Base-by-base conservation (phyloP, 208 protist species). In the Leptomonas pyrrhocoris region DNA sequence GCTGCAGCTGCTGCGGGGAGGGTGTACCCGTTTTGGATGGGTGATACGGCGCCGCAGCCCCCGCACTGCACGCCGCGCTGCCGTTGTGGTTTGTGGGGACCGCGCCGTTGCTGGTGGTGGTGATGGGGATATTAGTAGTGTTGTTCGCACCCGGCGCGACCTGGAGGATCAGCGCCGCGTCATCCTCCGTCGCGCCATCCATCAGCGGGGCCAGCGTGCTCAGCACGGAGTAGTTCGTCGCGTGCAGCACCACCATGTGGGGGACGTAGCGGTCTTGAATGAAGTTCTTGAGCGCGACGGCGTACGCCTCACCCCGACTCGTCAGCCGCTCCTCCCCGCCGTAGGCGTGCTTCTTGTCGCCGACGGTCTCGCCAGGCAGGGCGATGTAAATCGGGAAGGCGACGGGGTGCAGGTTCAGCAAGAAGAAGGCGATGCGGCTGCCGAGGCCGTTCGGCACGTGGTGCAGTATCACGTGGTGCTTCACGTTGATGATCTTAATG, bases 401-500 rank as follows among this genome's bases (percentile, higher is more conserved):
- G 40, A 95, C 81, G 53, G 92, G 89, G 69, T 94, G 92, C 11
- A 96, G 81, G 67, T 96, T 96, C 46, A 92, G 54, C n/a, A 96
- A 59, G 58, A 96, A 96, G 74, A 95, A 96, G 23, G 80, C 85
- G 61, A 96, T 89, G 45, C 86, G 87, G 55, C 84, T 94, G 36
- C 85, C 89, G 4, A 96, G 72, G 0, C 88, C 88, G 46, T 79
- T 81, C 19, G 73, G 68, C 23, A 96, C 83, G 21, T 84, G 86
- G 77, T 96, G 79, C 45, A 96, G 64, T 1, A 94, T 78, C 34
- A 96, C 85, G 74, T 95, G 92, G 55, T 85, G 88, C 79, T 96
- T 94, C 16, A 94, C 87, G 75, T 97, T 90, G 50, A 93, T 79
- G 62, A 95, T 97, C 62, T 94, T 89, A 38, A 97, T 97, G 75